Evolutionary conservation across 75 land plant genomes (phyloP).

Genomic region (Chamaecyparis obtusa): DNA sequence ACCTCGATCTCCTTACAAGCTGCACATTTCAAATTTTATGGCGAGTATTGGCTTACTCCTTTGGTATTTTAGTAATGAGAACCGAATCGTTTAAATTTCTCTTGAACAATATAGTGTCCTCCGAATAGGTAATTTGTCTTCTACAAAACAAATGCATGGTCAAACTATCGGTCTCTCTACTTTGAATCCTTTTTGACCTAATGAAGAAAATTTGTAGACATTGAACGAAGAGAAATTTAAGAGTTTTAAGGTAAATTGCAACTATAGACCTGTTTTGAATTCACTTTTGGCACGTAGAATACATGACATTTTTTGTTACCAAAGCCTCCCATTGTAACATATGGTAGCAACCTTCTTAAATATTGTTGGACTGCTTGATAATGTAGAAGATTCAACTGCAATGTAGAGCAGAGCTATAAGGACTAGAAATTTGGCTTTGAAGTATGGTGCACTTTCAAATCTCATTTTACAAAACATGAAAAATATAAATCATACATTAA

Average conservation of each 20-base stretch:
- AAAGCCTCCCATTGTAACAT: neutral
- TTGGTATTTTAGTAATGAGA: neutral
- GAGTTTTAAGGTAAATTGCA: neutral
- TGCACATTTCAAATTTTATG: neutral
- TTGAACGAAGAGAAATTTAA: neutral
- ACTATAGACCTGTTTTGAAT: neutral
- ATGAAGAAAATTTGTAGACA: neutral
- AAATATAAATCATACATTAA: neutral
- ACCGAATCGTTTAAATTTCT: neutral
- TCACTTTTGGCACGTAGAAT: neutral
- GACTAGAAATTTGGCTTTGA: neutral
- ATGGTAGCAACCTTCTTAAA: neutral
- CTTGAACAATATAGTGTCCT: neutral
- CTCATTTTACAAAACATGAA: neutral
- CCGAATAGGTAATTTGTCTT: neutral
- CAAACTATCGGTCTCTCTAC: neutral
- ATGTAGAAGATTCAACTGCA: neutral
- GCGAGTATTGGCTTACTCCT: neutral
- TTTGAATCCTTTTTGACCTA: neutral
- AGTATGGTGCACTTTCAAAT: neutral
- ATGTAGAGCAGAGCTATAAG: neutral
- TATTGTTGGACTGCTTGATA: neutral
- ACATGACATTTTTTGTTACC: neutral
- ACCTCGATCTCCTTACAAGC: neutral
- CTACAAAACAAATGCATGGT: neutral